Evolutionary conservation across 2,329 filamentous ascomycete species (phyloP), one percentile per base, ranked within the genome.

Genomic region (Intubia oerlemansii): DNA sequence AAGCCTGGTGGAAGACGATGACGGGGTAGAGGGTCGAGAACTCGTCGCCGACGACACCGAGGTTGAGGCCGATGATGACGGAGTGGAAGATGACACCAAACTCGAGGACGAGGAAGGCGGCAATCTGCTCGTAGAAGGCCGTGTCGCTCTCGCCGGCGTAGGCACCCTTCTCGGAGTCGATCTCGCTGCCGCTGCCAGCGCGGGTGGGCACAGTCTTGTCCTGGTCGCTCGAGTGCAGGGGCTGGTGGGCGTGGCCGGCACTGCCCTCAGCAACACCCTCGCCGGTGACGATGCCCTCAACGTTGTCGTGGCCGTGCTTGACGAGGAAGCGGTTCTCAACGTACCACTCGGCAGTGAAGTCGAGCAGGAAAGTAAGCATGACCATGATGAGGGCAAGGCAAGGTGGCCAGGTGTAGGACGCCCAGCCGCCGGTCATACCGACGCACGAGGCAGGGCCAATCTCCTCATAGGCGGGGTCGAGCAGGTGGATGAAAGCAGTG

Each of bases 31-130:
- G 59, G 17, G 71, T 50, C 15, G 50, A 54, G 35, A 74, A 66
- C 30, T 73, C 56, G 9, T 34, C 29, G 12, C 62, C 53, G 6
- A 62, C 58, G 3, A 72, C 69, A 16, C 66, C 67, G 15, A 75
- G 66, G 1, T 81, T 92, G 17, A 93, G 62, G 17, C 85, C 85
- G 38, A 95, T 88, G 52, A 93, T 90, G 45, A 93, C 63, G 37
- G 77, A 85, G 56, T 92, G 84, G 53, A 95, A 92, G 45, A 95
- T 71, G 44, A 95, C 78, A 34, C 85, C 85, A 39, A 93, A 93
- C 44, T 93, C 85, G 39, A 95, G 75, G 43, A 93, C 84, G 53
- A 91, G 81, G 41, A 93, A 54, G 0, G 54, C 53, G 4, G 51
- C 50, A 16, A 59, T 54, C 38, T 59, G 54, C 32, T 54, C 36